These are phyloP conservation scores for Eimeria zaria DNA, from an alignment of 169 alveolate genomes.

Conservation along the genomic window DNA sequence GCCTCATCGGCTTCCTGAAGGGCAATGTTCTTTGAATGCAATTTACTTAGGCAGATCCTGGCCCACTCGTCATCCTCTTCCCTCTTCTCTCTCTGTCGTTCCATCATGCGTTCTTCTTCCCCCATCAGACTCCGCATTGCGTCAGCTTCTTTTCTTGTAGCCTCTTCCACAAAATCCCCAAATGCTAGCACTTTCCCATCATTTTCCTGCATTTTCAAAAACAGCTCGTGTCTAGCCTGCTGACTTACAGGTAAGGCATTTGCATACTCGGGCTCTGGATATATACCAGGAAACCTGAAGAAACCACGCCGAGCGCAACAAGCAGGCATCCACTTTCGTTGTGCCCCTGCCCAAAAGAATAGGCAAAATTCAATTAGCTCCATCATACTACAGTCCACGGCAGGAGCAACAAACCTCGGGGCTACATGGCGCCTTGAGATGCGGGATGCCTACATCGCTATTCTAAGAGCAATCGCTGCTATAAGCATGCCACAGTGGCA, in stretches of 20 bases:
- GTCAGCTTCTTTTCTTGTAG: slow-evolving; percentile 13
- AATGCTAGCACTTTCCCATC: slow-evolving; percentile 65
- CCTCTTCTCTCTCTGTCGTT: slow-evolving; percentile 32
- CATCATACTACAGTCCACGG: background rate
- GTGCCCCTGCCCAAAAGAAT: background rate
- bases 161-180: slow-evolving; percentile 74
- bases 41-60: slow-evolving; percentile 64
- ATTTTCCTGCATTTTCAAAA: slow-evolving; percentile 25
- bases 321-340: background rate
- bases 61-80: slow-evolving; percentile 75
- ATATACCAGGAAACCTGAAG: slow-evolving; percentile 42
- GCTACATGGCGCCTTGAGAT: background rate
- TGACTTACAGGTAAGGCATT: slow-evolving; percentile 58
- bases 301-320: background rate
- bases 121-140: background rate
- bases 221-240: slow-evolving; percentile 67
- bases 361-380: background rate
- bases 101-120: slow-evolving; percentile 36
- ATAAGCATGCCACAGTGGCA: background rate
- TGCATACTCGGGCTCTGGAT: slow-evolving; percentile 70
- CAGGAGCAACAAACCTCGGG: background rate
- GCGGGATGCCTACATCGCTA: background rate
- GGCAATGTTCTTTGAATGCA: slow-evolving; percentile 61
- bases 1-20: slow-evolving; percentile 45
- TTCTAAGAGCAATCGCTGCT: background rate